These are phyloP conservation scores for Aspergillus egyptiacus DNA, from an alignment of 495 filamentous ascomycete species.

Conservation along the genomic window DNA sequence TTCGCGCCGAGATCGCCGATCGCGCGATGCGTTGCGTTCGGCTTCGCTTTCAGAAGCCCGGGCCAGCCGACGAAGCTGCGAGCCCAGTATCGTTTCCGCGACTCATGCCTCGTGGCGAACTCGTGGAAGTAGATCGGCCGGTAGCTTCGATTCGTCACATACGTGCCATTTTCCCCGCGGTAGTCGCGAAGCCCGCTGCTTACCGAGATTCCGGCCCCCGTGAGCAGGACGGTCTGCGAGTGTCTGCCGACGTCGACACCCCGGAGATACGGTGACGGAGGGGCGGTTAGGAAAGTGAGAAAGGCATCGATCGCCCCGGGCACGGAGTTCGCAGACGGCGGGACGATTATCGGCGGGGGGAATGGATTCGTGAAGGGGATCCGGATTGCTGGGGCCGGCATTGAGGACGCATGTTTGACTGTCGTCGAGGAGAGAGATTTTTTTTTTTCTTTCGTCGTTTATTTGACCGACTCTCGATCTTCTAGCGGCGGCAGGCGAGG, in stretches of 20 bases:
- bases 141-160: conserved; percentile 81
- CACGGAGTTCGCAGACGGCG: conserved; percentile 59
- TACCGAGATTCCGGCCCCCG: conserved; percentile 90
- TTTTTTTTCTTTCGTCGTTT: no score
- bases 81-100: conserved; percentile 93
- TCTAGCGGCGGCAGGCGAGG: no score
- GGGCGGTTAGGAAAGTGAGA: conserved; percentile 61
- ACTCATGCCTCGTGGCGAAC: conserved; percentile 75
- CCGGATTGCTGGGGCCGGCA: conserved; percentile 68
- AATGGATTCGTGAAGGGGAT: conserved; percentile 87
- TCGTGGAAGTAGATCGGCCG: conserved; percentile 91
- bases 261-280: conserved; percentile 42
- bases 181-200: conserved; percentile 92
- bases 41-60: conserved; percentile 65
- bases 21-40: conserved; percentile 75
- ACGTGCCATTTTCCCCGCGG: conserved; percentile 82
- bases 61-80: conserved; percentile 91
- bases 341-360: conserved; percentile 70
- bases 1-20: conserved; percentile 62
- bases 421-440: no score
- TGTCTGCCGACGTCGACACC: conserved; percentile 42
- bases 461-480: no score
- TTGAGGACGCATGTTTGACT: conserved; percentile 33
- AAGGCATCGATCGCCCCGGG: conserved; percentile 73
- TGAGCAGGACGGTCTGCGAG: conserved; percentile 67